A percentile compares a stretch with the other conserved stretches of the same genome.
These are phyloP conservation scores for Penicillium rolfsii DNA, from an alignment of 2,329 filamentous ascomycete genomes.

Conservation along the genomic window DNA sequence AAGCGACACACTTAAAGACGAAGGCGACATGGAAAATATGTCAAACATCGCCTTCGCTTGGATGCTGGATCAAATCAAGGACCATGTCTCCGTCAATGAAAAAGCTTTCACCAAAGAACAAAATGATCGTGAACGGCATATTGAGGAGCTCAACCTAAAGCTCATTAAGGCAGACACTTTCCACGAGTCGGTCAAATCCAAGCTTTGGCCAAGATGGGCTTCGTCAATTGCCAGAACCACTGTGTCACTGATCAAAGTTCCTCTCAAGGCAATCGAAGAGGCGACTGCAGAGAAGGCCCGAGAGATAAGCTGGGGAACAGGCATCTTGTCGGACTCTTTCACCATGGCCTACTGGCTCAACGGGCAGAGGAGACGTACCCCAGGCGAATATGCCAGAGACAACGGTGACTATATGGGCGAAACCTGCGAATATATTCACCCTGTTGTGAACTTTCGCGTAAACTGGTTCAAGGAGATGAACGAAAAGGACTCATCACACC, in stretches of 20 bases:
- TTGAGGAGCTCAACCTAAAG: constrained; percentile 8
- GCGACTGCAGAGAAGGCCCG: constrained; percentile 1
- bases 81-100: constrained; percentile 19
- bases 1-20: constrained; percentile 27
- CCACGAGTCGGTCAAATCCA: not conserved
- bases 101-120: constrained; percentile 15
- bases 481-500: constrained; percentile 3
- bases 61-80: constrained; percentile 31
- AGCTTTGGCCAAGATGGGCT: constrained; percentile 10
- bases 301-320: constrained; percentile 23
- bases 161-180: not conserved
- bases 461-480: constrained; percentile 12
- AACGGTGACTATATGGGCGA: constrained; percentile 16
- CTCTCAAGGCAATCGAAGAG: constrained; percentile 2
- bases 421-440: constrained; percentile 25
- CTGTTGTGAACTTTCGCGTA: constrained; percentile 24
- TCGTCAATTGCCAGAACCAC: not conserved
- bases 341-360: constrained; percentile 23
- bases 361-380: constrained; percentile 20
- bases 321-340: constrained; percentile 20
- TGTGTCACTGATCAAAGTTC: not conserved
- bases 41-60: constrained; percentile 28
- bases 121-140: constrained; percentile 8
- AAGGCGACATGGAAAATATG: constrained; percentile 32
- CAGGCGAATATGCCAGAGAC: constrained; percentile 17